Evolutionary conservation across 2,329 filamentous ascomycete species (phyloP).

Genomic region (Sporothrix humicola): DNA sequence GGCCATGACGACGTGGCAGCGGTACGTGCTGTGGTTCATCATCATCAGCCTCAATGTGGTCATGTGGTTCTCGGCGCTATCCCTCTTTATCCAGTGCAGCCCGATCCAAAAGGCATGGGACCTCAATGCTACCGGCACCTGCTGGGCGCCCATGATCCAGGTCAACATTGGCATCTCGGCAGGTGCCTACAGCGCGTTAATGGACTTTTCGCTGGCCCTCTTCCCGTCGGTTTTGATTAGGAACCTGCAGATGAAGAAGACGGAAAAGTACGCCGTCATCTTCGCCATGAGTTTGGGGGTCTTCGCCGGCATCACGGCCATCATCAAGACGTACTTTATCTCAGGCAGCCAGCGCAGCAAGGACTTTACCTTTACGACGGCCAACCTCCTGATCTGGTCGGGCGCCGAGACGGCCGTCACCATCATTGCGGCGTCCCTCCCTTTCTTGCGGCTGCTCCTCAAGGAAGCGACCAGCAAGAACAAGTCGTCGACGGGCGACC

Average conservation of each 20-base stretch:
- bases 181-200: constrained; percentile 41
- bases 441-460: constrained; percentile 37
- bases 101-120: constrained; percentile 36
- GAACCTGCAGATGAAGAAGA: constrained; percentile 44
- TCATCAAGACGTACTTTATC: constrained; percentile 41
- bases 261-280: constrained; percentile 46
- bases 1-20: constrained; percentile 37
- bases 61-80: constrained; percentile 38
- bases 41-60: constrained; percentile 38
- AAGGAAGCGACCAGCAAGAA: constrained; percentile 41
- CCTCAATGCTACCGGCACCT: constrained; percentile 27
- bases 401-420: constrained; percentile 34
- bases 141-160: constrained; percentile 38
- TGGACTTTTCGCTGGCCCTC: constrained; percentile 44
- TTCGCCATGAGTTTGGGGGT: constrained; percentile 47
- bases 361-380: constrained; percentile 36
- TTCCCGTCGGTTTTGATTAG: constrained; percentile 45
- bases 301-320: constrained; percentile 43
- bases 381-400: constrained; percentile 34
- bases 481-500: not conserved
- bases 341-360: constrained; percentile 27
- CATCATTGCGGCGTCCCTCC: constrained; percentile 34
- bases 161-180: constrained; percentile 39
- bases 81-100: constrained; percentile 36
- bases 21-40: constrained; percentile 39